These are phyloP conservation scores for Eucommia ulmoides DNA, from an alignment of 257 asterid genomes.

Conservation along the genomic window DNA sequence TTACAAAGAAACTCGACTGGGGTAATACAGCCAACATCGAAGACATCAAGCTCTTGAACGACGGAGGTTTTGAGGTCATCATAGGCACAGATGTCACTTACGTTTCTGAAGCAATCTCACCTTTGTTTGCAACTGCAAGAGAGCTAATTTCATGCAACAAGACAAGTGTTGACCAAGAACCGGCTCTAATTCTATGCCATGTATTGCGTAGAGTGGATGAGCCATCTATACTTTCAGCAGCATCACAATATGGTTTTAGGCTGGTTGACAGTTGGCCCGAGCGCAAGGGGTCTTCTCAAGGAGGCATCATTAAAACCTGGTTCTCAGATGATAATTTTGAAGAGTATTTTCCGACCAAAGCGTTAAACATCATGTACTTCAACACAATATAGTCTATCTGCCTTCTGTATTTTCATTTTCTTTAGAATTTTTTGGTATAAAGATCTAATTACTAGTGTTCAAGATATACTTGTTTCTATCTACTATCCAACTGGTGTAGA, in stretches of 20 bases:
- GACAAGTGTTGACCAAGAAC: slow-evolving; percentile 8
- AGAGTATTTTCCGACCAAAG: slow-evolving; percentile 28
- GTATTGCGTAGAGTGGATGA: slow-evolving; percentile 78
- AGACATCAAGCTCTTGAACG: slow-evolving; percentile 31
- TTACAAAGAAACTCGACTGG: slow-evolving; percentile 52
- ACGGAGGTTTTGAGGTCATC: slow-evolving; percentile 60
- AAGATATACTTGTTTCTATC: too few relatives aligned
- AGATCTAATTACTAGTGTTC: too few relatives aligned
- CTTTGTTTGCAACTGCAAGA: slow-evolving; percentile 65
- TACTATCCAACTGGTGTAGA: too few relatives aligned
- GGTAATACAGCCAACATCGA: slow-evolving; percentile 50
- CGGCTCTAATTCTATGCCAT: slow-evolving; percentile 69
- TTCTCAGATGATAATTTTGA: slow-evolving; percentile 21
- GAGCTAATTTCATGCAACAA: slow-evolving; percentile 33
- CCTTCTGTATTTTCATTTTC: too few relatives aligned
- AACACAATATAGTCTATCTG: too few relatives aligned
- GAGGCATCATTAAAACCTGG: slow-evolving; percentile 39
- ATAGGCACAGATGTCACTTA: slow-evolving; percentile 87
- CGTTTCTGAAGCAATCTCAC: slow-evolving; percentile 43
- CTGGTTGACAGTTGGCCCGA: slow-evolving; percentile 59
- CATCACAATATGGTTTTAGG: slow-evolving; percentile 44
- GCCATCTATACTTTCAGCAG: slow-evolving; percentile 51
- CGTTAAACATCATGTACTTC: slow-evolving; percentile 69
- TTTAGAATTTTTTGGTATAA: too few relatives aligned
- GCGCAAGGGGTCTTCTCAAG: slow-evolving; percentile 13